A percentile compares a stretch with the other conserved stretches of the same genome.
These are phyloP conservation scores for Exserohilum rostratum DNA, from an alignment of 2,329 filamentous ascomycete genomes.

Conservation along the genomic window DNA sequence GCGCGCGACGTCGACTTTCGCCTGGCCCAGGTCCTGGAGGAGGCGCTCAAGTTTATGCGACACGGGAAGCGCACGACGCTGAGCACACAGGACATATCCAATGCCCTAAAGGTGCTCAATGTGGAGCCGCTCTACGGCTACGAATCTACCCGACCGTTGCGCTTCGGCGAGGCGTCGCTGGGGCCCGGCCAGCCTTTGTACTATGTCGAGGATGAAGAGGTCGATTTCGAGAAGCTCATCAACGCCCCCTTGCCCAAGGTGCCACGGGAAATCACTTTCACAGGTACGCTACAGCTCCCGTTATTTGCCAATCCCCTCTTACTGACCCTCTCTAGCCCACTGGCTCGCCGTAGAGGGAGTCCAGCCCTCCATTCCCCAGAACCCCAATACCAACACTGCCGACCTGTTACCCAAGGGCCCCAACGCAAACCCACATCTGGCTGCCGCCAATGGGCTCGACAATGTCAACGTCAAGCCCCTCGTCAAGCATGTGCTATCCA, in stretches of 20 bases:
- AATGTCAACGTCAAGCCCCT: conserved; percentile 84
- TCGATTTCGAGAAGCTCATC: conserved; percentile 98
- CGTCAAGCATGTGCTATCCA: conserved; percentile 94
- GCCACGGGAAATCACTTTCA: conserved; percentile 89
- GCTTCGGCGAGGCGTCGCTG: conserved; percentile 91
- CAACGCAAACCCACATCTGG: conserved; percentile 82
- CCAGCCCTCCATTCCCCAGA: conserved; percentile 94
- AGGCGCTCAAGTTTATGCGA: conserved; percentile 95
- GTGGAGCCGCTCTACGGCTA: conserved; percentile 97
- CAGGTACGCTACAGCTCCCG: conserved; percentile 62
- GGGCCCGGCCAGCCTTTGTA: conserved; percentile 93
- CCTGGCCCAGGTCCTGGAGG: conserved; percentile 89
- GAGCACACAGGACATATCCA: conserved; percentile 85
- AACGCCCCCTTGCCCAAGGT: conserved; percentile 96
- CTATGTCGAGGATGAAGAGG: conserved; percentile 97
- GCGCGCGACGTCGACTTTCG: conserved; percentile 96
- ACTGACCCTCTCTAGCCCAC: conserved; percentile 66
- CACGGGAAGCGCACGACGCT: conserved; percentile 84
- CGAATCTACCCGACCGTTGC: conserved; percentile 84
- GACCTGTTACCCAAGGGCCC: conserved; percentile 90
- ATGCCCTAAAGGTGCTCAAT: conserved; percentile 83
- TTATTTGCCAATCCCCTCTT: neutral
- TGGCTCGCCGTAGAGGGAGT: conserved; percentile 98
- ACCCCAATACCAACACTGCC: conserved; percentile 86
- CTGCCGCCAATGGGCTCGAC: conserved; percentile 82